A percentile compares a stretch with the other conserved stretches of the same genome.
These are phyloP conservation scores for Capronia epimyces DNA, from an alignment of 2,329 filamentous ascomycete genomes.

Conservation along the genomic window DNA sequence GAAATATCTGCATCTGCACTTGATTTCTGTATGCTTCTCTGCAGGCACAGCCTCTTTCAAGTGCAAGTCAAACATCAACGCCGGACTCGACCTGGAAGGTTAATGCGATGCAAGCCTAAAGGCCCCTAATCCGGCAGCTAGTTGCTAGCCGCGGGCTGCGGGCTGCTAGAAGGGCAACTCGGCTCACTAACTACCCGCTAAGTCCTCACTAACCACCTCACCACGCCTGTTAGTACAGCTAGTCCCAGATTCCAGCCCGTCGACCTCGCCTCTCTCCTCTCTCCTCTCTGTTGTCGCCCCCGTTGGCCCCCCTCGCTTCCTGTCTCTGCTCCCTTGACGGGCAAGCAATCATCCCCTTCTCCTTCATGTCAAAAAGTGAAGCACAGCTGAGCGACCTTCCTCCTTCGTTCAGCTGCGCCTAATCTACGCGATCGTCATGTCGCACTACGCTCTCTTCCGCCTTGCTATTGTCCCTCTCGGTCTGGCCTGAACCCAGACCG, in stretches of 20 bases:
- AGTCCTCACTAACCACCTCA: too few relatives aligned
- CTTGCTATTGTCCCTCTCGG: conserved; percentile 15
- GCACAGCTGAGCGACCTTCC: conserved; percentile 12
- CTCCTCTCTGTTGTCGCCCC: background rate
- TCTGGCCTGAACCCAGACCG: conserved; percentile 23
- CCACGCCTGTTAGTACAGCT: too few relatives aligned
- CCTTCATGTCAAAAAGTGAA: conserved; percentile 11
- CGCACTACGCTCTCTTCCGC: conserved; percentile 16
- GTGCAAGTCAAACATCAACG: too few relatives aligned
- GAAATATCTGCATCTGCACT: too few relatives aligned
- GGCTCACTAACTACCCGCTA: background rate
- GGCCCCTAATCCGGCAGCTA: too few relatives aligned
- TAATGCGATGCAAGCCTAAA: too few relatives aligned
- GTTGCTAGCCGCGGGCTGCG: too few relatives aligned
- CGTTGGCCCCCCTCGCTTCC: background rate
- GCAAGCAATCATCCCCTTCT: background rate
- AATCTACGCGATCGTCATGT: conserved; percentile 21
- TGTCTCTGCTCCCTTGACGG: background rate
- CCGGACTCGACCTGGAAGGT: too few relatives aligned
- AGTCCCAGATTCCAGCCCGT: background rate
- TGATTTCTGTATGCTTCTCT: too few relatives aligned
- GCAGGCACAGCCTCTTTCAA: too few relatives aligned
- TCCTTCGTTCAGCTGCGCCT: conserved; percentile 2
- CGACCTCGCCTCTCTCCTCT: background rate
- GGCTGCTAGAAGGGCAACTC: too few relatives aligned